Evolutionary conservation across 2,329 filamentous ascomycete genomes (phyloP).

Genomic region (Pseudogymnoascus sp.): DNA sequence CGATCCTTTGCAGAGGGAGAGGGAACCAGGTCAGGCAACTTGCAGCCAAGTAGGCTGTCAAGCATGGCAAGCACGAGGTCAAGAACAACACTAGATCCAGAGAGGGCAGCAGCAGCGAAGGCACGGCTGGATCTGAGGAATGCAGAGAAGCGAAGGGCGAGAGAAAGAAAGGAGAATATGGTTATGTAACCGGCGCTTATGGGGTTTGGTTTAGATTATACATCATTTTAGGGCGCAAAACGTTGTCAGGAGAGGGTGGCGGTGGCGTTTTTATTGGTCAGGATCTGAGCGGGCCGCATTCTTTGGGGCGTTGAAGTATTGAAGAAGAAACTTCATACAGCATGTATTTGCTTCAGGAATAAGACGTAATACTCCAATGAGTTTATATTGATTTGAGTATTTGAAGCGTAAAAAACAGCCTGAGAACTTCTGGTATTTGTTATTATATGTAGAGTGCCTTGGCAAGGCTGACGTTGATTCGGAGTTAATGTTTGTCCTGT

Average conservation of each 20-base stretch:
- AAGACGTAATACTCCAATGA: background rate
- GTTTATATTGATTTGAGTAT: background rate
- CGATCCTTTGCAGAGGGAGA: slow-evolving; percentile 41
- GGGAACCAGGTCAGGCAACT: slow-evolving; percentile 37
- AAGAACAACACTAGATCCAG: slow-evolving; percentile 24
- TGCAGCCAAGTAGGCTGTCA: background rate
- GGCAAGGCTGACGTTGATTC: background rate
- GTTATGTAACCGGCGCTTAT: slow-evolving; percentile 2
- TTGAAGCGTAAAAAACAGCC: background rate
- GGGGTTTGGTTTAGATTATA: background rate
- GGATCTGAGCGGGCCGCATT: slow-evolving; percentile 7
- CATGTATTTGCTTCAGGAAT: slow-evolving; percentile 5
- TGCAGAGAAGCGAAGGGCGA: slow-evolving; percentile 22
- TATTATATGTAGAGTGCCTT: background rate
- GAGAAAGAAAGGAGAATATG: slow-evolving; percentile 22
- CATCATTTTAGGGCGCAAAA: slow-evolving; percentile 7
- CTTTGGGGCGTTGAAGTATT: background rate
- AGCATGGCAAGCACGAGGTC: slow-evolving; percentile 19
- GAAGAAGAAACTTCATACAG: slow-evolving; percentile 6
- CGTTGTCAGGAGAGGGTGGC: slow-evolving; percentile 1
- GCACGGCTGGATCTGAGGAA: slow-evolving; percentile 28
- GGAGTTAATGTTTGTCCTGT: background rate
- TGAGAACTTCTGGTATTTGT: background rate
- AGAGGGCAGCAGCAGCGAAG: slow-evolving; percentile 29
- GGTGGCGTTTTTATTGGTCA: slow-evolving; percentile 9